Evolutionary conservation across 257 asterid genomes (phyloP), one percentile per base, ranked within the genome.

Genomic region (Solanum habrochaites): DNA sequence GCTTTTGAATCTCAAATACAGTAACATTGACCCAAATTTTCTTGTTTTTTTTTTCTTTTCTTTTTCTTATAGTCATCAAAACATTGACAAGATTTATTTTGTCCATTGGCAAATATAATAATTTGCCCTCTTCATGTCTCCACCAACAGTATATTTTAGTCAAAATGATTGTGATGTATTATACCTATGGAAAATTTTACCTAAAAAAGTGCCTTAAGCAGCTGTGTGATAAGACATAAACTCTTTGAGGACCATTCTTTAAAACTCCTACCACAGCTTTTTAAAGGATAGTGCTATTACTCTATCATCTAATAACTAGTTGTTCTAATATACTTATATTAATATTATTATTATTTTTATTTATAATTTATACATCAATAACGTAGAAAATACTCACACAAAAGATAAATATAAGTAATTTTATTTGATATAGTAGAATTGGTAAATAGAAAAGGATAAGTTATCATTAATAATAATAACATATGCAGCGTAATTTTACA

Each of bases 151-250:
- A 81, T 81, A 16, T 31, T 29, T 31, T 67, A 67, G 83, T 82
- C 86, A 88, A 70, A 21, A 70, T 60, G 67, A 32, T 69, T 39
- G 60, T 49, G 71, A 37, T 67, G 60, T n/a, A 14, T 39, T 45
- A 81, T 81, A 29, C 69, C 85, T 16, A 47, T 60, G 16, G 12
- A 21, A 25, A 87, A 21, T 66, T 20, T 16, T 87, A n/a, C 45
- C 20, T 11, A 72, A 6, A 83, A 42, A 42, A 39, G 75, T 67
- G 40, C n/a, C 20, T 35, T 78, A 35, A 85, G 64, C 52, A 75
- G 87, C 89, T 47, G 42, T 70, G 25, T 87, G 90, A 90, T 75
- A 84, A 87, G 92, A 90, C 89, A 86, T 52, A 72, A 86, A 86
- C 83, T 60, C 78, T 18, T 14, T 72, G 85, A 35, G 87, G 86